Percentiles rank a stretch among this genome's conserved stretches.
Conservation (phyloP, 2,329 filamentous ascomycete species). For the Xylariomycetidae sp. region DNA sequence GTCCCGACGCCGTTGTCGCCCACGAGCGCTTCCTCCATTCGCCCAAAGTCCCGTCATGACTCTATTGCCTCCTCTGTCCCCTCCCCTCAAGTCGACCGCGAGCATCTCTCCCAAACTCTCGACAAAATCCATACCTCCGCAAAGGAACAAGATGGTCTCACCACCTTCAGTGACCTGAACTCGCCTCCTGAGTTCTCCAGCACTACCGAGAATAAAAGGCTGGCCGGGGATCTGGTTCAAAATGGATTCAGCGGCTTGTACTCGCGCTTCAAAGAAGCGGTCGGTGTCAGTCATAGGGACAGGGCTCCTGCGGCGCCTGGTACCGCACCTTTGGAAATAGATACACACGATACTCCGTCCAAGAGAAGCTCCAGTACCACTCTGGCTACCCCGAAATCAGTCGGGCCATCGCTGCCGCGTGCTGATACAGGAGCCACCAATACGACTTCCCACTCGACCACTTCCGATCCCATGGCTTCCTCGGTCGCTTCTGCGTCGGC, state of each 20-base stretch:
- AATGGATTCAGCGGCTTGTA: conserved; percentile 87
- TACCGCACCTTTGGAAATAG: conserved; percentile 26
- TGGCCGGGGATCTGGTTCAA: conserved; percentile 69
- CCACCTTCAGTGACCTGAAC: conserved; percentile 90
- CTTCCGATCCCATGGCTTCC: conserved; percentile 25
- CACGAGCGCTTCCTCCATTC: conserved; percentile 22
- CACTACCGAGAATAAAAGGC: conserved; percentile 59
- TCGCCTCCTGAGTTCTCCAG: conserved; percentile 56
- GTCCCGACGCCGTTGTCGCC: conserved; percentile 31
- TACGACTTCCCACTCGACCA: conserved; percentile 28
- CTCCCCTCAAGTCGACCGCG: conserved; percentile 56
- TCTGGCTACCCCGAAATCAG: conserved; percentile 35
- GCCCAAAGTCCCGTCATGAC: conserved; percentile 30
- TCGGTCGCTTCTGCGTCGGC: conserved; percentile 33
- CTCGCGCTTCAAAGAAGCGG: conserved; percentile 74
- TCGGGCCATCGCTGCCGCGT: conserved; percentile 35
- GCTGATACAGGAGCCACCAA: conserved; percentile 32
- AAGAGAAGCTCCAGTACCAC: conserved; percentile 36
- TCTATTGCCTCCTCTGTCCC: conserved; percentile 41
- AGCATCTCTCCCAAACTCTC: conserved; percentile 69
- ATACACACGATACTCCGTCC: conserved; percentile 36
- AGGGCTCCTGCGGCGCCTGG: conserved; percentile 9
- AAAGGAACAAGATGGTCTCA: conserved; percentile 77
- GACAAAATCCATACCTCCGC: conserved; percentile 85
- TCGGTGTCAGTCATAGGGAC: conserved; percentile 57